Conservation (phyloP, 2,329 filamentous ascomycete genomes). For the Sclerotinia nivalis region DNA sequence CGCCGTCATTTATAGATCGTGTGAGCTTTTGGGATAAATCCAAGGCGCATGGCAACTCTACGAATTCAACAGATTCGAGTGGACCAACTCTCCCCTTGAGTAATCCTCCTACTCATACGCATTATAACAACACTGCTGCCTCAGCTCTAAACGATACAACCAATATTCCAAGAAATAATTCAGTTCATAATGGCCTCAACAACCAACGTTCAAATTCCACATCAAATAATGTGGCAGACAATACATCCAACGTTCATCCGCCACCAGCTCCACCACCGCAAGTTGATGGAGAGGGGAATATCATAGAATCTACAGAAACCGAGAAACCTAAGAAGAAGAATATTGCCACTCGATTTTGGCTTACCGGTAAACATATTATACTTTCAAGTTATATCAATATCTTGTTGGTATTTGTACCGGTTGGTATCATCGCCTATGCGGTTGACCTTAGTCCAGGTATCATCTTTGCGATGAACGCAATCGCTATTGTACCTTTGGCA, state of each 20-base stretch:
- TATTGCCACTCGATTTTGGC: constrained; percentile 38
- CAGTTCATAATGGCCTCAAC: constrained; percentile 33
- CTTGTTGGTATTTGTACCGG: constrained; percentile 74
- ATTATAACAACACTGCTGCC: constrained; percentile 30
- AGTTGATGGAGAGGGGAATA: constrained; percentile 57
- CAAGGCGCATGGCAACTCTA: constrained; percentile 55
- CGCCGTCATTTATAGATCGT: constrained; percentile 54
- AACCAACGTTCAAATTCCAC: constrained; percentile 37
- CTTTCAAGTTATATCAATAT: constrained; percentile 77
- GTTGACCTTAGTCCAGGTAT: constrained; percentile 57
- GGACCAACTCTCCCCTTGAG: constrained; percentile 45
- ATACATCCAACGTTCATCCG: constrained; percentile 42
- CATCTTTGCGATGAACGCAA: constrained; percentile 72
- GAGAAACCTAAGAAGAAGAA: constrained; percentile 37
- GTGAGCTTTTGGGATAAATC: constrained; percentile 56
- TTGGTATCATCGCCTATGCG: constrained; percentile 68
- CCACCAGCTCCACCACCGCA: constrained; percentile 50
- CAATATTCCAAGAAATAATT: constrained; percentile 33
- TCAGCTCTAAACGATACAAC: constrained; percentile 30
- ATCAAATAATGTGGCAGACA: constrained; percentile 41
- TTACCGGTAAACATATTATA: constrained; percentile 56
- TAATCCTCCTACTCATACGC: constrained; percentile 35
- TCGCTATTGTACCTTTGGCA: constrained; percentile 74
- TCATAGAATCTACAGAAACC: constrained; percentile 48
- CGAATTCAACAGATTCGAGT: constrained; percentile 43